A percentile compares a stretch with the other conserved stretches of the same genome.
These are phyloP conservation scores for Phytopythium delawarense DNA, from an alignment of 352 stramenopile genomes.

Conservation along the genomic window DNA sequence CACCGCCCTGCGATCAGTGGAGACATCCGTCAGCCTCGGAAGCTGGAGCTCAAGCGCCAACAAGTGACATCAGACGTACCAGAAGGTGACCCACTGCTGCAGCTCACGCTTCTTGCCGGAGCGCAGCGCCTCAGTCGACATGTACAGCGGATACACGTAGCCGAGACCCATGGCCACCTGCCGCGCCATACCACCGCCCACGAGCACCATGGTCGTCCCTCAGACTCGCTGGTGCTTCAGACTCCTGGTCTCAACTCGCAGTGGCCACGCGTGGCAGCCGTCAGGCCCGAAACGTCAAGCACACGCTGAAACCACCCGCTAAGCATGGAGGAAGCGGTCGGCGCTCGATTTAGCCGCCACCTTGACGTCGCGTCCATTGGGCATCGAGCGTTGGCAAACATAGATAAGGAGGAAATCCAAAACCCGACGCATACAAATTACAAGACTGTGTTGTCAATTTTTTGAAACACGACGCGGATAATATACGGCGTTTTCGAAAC, in stretches of 20 bases:
- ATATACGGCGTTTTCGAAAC: too few species aligned
- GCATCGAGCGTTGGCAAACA: too few species aligned
- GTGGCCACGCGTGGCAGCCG: neutral
- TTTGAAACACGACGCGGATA: too few species aligned
- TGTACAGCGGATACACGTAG: constrained; percentile 62
- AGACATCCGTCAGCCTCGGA: neutral
- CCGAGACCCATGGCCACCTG: constrained; percentile 55
- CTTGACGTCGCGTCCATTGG: too few species aligned
- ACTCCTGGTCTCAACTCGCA: neutral
- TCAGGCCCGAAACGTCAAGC: too few species aligned
- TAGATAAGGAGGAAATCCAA: too few species aligned
- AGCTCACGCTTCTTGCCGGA: constrained; percentile 44
- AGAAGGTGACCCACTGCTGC: constrained; percentile 63
- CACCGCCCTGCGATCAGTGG: constrained; percentile 24
- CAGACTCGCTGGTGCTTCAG: neutral
- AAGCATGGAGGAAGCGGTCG: too few species aligned
- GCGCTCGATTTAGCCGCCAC: too few species aligned
- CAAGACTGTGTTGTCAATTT: too few species aligned
- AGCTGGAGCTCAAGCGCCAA: neutral
- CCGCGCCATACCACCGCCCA: constrained; percentile 39
- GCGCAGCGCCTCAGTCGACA: constrained; percentile 40
- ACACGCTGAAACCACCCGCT: too few species aligned
- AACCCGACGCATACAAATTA: too few species aligned
- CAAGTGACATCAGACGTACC: constrained; percentile 16
- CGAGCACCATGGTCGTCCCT: constrained; percentile 33